These are phyloP conservation scores for Recurvomyces mirabilis DNA, from an alignment of 495 filamentous ascomycete species.

Conservation along the genomic window DNA sequence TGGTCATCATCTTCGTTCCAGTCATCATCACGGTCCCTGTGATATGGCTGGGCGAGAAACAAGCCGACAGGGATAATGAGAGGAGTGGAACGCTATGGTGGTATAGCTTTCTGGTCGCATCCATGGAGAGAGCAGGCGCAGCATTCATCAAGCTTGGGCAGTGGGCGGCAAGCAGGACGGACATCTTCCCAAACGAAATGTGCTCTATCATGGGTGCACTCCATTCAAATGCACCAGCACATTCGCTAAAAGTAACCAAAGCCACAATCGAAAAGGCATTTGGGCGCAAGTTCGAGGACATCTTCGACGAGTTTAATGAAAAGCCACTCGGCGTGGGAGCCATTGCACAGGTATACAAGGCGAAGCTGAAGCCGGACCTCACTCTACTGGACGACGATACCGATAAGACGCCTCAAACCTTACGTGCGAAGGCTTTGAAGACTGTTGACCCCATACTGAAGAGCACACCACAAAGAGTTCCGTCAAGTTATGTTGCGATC, in stretches of 20 bases:
- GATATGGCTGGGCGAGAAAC: constrained; percentile 62
- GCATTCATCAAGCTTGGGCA: constrained; percentile 99
- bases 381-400: constrained; percentile 50
- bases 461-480: constrained; percentile 69
- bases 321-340: constrained; percentile 86
- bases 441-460: constrained; percentile 83
- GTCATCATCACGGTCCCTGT: constrained; percentile 69
- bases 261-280: constrained; percentile 71
- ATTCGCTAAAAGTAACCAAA: constrained; percentile 73
- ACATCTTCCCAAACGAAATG: constrained; percentile 93
- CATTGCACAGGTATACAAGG: constrained; percentile 96
- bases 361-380: constrained; percentile 75
- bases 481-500: constrained; percentile 86
- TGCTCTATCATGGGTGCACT: constrained; percentile 89
- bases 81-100: constrained; percentile 81
- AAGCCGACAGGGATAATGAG: constrained; percentile 53
- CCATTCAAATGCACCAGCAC: constrained; percentile 86
- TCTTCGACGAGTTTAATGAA: constrained; percentile 94
- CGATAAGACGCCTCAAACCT: constrained; percentile 37
- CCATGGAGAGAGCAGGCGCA: constrained; percentile 90
- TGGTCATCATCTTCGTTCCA: constrained; percentile 82
- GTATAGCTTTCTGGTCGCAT: constrained; percentile 77
- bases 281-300: constrained; percentile 69
- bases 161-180: constrained; percentile 95
- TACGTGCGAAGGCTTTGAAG: constrained; percentile 57